Percentiles rank a stretch among this genome's conserved stretches.
phyloP scores from a whole-genome alignment of 208 protist genomes.

The Crithidia sp. region DNA sequence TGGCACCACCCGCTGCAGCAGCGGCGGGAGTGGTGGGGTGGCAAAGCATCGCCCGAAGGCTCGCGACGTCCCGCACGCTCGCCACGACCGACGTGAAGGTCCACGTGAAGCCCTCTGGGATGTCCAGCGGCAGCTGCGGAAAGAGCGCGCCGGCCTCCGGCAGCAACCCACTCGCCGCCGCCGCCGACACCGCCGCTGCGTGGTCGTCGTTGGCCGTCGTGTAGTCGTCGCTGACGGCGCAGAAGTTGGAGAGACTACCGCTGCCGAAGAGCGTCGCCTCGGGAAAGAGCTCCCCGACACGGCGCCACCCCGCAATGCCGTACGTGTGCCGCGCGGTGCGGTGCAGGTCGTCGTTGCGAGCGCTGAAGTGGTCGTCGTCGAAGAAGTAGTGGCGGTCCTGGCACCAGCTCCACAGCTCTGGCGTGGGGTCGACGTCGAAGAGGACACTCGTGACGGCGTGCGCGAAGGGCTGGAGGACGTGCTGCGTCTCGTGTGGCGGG shows the following conservation, averaged over 20 bases:
- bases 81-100: conserved; percentile 61
- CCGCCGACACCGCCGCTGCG: background rate
- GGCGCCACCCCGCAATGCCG: conserved; percentile 60
- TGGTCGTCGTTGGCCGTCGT: conserved; percentile 29
- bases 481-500: conserved; percentile 43
- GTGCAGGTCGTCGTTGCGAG: conserved; percentile 51
- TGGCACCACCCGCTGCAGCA: background rate
- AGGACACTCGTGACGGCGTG: conserved; percentile 50
- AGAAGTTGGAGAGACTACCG: conserved; percentile 2
- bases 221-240: background rate
- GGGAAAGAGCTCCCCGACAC: conserved; percentile 65
- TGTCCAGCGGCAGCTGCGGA: conserved; percentile 34
- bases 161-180: background rate
- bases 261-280: conserved; percentile 54
- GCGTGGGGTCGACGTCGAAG: conserved; percentile 75
- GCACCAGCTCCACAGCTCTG: conserved; percentile 48
- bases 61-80: conserved; percentile 27
- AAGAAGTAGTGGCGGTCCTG: conserved; percentile 52
- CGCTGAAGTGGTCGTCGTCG: conserved; percentile 76
- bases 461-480: conserved; percentile 35
- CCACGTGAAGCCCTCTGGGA: conserved; percentile 55
- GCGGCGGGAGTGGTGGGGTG: background rate
- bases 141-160: background rate
- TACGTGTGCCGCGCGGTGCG: conserved; percentile 46
- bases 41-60: conserved; percentile 25